Evolutionary conservation across 805 yeast genomes (phyloP), one percentile per base, ranked within the genome.

Genomic region (Torulaspora maleeae): DNA sequence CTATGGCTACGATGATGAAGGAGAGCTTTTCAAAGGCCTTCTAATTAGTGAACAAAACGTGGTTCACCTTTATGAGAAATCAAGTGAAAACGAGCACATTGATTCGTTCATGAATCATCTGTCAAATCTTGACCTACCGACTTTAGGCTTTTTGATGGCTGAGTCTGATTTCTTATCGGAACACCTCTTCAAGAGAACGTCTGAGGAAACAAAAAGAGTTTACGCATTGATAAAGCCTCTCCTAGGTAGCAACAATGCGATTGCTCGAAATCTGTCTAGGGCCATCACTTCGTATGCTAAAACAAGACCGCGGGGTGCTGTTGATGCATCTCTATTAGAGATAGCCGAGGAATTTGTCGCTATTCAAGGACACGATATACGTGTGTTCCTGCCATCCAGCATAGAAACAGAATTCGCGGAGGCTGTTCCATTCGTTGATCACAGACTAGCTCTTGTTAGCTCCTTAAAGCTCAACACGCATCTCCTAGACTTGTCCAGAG

Each of bases 401-500:
- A 41, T 59, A 2, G 38, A 45, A 3, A 37, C 28, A 1, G 56
- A 63, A 36, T 44, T 65, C 19, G 43, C 36, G 0, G 53, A 60
- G 4, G 63, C 67, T 58, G 64, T 71, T 11, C 56, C 60, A 1
- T 22, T 30, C 2, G 51, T 69, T 27, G 73, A 71, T 46, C 58
- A 67, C 9, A 60, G 69, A 33, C 48, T 78, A 16, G 57, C 81
- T 0, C 55, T 77, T 20, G 74, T 78, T 0, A 78, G 77, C 52
- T 71, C 78, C 1, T 55, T 79, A 38, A 73, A 66, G 20, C 64
- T 68, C 10, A 73, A 69, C 43, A 61, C 74, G 1, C 70, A 68
- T 39, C 20, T 68, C 1, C 25, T 48, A 17, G 44, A 39, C 10
- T n/a, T 43, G 9, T 48, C 51, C 38, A 12, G 29, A 15, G 29